A percentile compares a stretch with the other conserved stretches of the same genome.
These are phyloP conservation scores for Cenchrus fungigraminus DNA, from an alignment of 176 grass and related monocot species.

Conservation along the genomic window DNA sequence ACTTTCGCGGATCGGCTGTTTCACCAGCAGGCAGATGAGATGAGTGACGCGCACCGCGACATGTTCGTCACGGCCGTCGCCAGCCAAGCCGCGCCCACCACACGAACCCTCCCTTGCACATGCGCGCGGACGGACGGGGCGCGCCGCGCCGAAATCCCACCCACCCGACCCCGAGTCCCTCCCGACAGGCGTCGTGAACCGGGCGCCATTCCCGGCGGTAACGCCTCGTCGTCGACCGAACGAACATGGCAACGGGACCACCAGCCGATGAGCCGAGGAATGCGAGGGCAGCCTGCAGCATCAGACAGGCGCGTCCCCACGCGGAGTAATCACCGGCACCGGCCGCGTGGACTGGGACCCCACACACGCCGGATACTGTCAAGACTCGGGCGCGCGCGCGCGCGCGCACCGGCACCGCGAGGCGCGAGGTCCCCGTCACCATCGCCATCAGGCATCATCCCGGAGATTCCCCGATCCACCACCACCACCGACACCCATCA, in stretches of 20 bases:
- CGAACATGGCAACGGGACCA: background rate
- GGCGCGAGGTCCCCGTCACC: background rate
- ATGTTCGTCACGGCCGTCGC: background rate
- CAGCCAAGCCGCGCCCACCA: background rate
- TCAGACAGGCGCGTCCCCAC: background rate
- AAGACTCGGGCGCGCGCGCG: background rate
- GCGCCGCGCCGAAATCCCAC: background rate
- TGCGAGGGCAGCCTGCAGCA: background rate
- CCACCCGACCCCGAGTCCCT: background rate
- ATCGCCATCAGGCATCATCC: background rate
- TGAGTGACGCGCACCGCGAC: background rate
- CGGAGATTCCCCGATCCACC: background rate
- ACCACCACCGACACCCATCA: constrained; percentile 5
- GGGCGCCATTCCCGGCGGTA: background rate
- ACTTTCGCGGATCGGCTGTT: background rate
- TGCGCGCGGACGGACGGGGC: background rate
- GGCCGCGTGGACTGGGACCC: background rate
- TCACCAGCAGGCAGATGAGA: background rate
- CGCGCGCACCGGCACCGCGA: background rate
- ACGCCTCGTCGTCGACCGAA: background rate
- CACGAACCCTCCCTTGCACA: too few relatives aligned
- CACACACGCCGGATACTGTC: background rate
- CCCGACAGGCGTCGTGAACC: constrained; percentile 7
- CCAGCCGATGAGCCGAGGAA: too few relatives aligned
- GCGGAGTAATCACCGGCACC: constrained; percentile 1